Percentiles rank a stretch among this genome's conserved stretches.
Conservation (phyloP, 441 rosid genomes). For the Croton setiger region DNA sequence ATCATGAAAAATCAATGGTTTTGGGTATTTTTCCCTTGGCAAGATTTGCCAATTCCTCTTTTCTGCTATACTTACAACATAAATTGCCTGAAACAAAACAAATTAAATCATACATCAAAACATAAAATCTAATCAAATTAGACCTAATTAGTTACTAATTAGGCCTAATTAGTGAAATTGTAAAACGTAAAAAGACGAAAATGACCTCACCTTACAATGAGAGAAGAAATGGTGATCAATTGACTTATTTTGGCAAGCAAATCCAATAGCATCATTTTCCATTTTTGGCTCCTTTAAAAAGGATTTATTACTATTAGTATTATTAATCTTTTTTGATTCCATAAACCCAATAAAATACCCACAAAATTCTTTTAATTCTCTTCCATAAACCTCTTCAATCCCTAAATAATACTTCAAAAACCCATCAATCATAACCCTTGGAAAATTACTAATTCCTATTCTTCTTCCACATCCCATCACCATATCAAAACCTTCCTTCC, state of each 20-base stretch:
- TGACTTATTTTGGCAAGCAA: constrained; percentile 25
- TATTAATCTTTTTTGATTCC: constrained; percentile 22
- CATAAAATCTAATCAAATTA: too few species aligned
- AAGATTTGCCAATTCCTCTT: constrained; percentile 32
- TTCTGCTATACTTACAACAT: constrained; percentile 34
- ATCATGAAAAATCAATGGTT: constrained; percentile 76
- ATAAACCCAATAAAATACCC: constrained; percentile 33
- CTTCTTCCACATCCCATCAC: constrained; percentile 25
- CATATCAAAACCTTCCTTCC: constrained; percentile 28
- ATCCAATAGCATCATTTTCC: constrained; percentile 22
- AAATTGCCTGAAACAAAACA: constrained; percentile 24
- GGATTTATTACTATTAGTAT: neutral
- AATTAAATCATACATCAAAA: neutral
- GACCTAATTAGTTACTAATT: too few species aligned
- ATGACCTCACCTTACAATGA: constrained; percentile 30
- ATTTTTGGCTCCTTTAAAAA: neutral
- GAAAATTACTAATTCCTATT: constrained; percentile 33
- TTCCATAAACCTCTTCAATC: constrained; percentile 31
- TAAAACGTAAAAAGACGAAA: neutral
- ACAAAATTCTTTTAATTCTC: constrained; percentile 29
- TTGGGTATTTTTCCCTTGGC: constrained; percentile 68
- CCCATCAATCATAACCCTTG: constrained; percentile 41
- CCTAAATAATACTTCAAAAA: constrained; percentile 32
- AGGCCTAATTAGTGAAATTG: too few species aligned
- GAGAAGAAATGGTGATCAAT: constrained; percentile 26